Base-by-base conservation (phyloP, 805 yeast genomes). In the Starmerella vaccinii region DNA sequence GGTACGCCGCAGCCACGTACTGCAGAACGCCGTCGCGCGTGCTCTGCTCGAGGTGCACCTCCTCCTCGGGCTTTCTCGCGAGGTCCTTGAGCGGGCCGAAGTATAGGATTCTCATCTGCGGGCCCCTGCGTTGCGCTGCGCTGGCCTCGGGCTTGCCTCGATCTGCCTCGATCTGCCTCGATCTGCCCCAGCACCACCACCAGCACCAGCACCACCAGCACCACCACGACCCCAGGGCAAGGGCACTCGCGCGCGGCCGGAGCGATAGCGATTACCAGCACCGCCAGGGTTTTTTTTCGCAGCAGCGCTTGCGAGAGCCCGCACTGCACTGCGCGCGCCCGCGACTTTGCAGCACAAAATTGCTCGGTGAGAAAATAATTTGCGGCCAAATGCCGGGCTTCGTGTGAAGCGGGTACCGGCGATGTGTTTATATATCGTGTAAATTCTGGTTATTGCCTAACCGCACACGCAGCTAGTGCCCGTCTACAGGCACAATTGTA, bases 11-110 rank as follows among this genome's bases (percentile, higher is more conserved):
- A 5, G 21, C 43, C 8, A 60, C 51, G 46, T 50, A 49, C 5
- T 19, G 47, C 19, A 57, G 39, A 4, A 56, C 48, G 1, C 37
- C 46, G 4, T 26, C 27, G 7, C 46, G 51, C 10, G 57, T 47
- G 10, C 7, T 1, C n/a, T 3, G 16, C 6, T 12, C 35, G 3
- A 32, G 46, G 22, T 16, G 33, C 10, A 42, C 49, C 7, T 13
- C 13, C 23, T 55, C 55, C 47, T 41, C 46, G 1, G 35, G 37
- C 15, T 38, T 44, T 15, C 54, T 56, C 13, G 49, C 49, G 12
- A 55, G 18, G 26, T 61, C 64, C 40, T 51, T 49, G 29, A 61
- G 45, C 2, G 63, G 63, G 21, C 64, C 64, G 43, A 61, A 61
- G 39, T 57, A 61, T 12, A 60, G 60, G 15, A 59, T 39, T 29